phyloP scores from a whole-genome alignment of 345 rosid genomes.

The Acer yangbiense region DNA sequence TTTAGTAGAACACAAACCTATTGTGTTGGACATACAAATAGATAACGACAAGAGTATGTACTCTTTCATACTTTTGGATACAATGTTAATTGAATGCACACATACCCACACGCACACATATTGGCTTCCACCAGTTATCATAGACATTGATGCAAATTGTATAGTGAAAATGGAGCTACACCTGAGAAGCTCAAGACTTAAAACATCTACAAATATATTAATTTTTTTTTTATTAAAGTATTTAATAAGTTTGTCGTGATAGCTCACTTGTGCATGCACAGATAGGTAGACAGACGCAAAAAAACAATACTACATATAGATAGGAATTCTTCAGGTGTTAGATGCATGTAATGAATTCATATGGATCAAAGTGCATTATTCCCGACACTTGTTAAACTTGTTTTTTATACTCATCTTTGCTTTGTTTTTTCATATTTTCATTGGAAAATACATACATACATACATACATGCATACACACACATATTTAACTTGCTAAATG shows the following conservation, averaged over 20 bases:
- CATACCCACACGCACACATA: background rate
- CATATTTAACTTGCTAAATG: background rate
- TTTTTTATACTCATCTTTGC: no score
- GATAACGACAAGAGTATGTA: constrained; percentile 33
- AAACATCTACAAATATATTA: background rate
- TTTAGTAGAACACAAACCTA: constrained; percentile 20
- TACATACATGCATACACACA: background rate
- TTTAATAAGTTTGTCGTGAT: background rate
- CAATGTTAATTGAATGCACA: background rate
- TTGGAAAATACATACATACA: background rate
- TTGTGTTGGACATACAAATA: constrained; percentile 9
- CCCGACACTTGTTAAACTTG: background rate
- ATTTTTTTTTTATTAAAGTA: background rate
- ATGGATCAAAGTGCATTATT: background rate
- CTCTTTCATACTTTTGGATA: constrained; percentile 2
- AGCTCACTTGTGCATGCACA: no score
- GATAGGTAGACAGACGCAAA: background rate
- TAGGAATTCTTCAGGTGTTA: no score
- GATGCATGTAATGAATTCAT: background rate
- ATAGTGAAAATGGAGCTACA: background rate
- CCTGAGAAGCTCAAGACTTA: background rate
- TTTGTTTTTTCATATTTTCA: background rate
- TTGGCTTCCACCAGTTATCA: background rate
- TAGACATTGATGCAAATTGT: background rate
- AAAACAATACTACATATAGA: no score